Percentiles rank a stretch among this genome's conserved stretches.
phyloP scores from a whole-genome alignment of 306 rosid genomes.

The Coriaria nepalensis region DNA sequence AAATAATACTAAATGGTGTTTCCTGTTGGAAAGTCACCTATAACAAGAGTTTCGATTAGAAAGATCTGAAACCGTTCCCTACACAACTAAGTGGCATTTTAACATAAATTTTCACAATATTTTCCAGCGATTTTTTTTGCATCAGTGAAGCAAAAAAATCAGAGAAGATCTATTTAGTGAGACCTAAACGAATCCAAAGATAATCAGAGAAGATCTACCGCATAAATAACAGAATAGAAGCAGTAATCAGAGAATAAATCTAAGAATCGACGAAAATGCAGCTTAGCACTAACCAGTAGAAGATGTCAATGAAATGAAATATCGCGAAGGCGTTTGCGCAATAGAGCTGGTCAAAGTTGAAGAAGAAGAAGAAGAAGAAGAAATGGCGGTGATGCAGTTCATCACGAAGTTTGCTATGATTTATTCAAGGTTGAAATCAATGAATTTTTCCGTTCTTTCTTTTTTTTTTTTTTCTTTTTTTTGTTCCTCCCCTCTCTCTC shows the following conservation, averaged over 20 bases:
- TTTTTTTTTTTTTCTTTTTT: not conserved
- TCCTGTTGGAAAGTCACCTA: too few relatives aligned
- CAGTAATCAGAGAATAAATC: too few relatives aligned
- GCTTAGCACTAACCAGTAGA: constrained; percentile 20
- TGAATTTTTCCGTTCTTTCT: not conserved
- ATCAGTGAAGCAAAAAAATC: too few relatives aligned
- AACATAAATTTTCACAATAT: too few relatives aligned
- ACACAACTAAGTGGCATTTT: too few relatives aligned
- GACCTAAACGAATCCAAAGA: too few relatives aligned
- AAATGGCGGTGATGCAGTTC: constrained; percentile 10
- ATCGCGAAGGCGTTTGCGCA: not conserved
- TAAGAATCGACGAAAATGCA: too few relatives aligned
- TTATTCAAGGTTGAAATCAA: constrained; percentile 12
- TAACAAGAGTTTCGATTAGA: too few relatives aligned
- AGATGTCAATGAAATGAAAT: not conserved
- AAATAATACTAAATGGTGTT: too few relatives aligned
- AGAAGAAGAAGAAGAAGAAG: constrained; percentile 2
- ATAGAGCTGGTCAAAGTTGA: not conserved
- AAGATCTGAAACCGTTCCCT: too few relatives aligned
- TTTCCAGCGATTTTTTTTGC: too few relatives aligned
- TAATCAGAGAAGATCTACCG: constrained; percentile 10
- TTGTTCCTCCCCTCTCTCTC: not conserved
- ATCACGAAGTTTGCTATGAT: constrained; percentile 10
- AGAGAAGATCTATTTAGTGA: too few relatives aligned
- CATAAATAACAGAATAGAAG: constrained; percentile 4